These are phyloP conservation scores for Punctularia strigosozonata DNA, from an alignment of 768 basidiomycete species.

Conservation along the genomic window DNA sequence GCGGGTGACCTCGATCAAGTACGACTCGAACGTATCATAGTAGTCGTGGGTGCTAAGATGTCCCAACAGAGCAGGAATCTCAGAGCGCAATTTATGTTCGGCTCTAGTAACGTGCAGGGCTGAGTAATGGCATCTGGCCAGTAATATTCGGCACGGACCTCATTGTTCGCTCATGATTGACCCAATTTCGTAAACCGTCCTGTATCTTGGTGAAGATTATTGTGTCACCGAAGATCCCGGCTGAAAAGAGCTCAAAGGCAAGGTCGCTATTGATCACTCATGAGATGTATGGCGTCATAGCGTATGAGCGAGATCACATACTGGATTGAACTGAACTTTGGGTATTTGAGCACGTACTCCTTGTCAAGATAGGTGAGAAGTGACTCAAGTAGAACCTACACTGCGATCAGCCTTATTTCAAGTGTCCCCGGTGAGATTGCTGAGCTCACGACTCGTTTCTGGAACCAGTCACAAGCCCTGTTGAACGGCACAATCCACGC, in stretches of 20 bases:
- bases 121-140: too few relatives aligned
- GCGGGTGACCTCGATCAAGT: conserved; percentile 36
- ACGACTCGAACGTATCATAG: conserved; percentile 47
- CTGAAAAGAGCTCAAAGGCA: conserved; percentile 27
- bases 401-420: conserved; percentile 3
- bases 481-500: conserved; percentile 53
- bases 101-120: too few relatives aligned
- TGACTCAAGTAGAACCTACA: conserved; percentile 45
- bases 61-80: too few relatives aligned
- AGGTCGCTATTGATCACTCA: background rate
- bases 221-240: conserved; percentile 37
- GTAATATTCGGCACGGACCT: too few relatives aligned
- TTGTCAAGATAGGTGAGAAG: conserved; percentile 66
- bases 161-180: conserved; percentile 49
- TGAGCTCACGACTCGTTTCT: conserved; percentile 45
- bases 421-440: conserved; percentile 2
- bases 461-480: conserved; percentile 48
- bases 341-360: conserved; percentile 37
- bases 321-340: conserved; percentile 31
- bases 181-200: conserved; percentile 36
- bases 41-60: conserved; percentile 46
- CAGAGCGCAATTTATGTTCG: too few relatives aligned
- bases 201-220: conserved; percentile 32
- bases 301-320: conserved; percentile 24
- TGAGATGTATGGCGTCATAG: conserved; percentile 2